A percentile compares a stretch with the other conserved stretches of the same genome.
phyloP scores from a whole-genome alignment of 2,329 filamentous ascomycete genomes.

The Cytospora paraplurivora region DNA sequence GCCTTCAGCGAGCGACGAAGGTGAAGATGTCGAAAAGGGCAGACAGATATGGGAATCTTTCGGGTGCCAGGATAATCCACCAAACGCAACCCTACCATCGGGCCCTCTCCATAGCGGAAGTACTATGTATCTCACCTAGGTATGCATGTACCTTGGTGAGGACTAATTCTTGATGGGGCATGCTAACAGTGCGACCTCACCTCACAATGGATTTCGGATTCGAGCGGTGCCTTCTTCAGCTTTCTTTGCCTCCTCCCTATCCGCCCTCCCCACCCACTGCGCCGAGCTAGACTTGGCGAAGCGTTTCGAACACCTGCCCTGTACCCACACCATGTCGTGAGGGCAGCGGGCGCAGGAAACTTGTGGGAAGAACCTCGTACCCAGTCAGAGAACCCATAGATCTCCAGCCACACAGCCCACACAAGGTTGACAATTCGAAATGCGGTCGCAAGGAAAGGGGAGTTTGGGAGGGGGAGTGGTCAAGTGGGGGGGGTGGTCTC shows the following conservation, averaged over 20 bases:
- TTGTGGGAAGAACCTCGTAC: slow-evolving; percentile 3
- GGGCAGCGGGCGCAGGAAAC: slow-evolving; percentile 14
- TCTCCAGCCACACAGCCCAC: slow-evolving; percentile 17
- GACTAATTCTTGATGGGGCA: slow-evolving; percentile 13
- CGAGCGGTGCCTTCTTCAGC: slow-evolving; percentile 5
- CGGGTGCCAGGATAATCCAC: slow-evolving; percentile 25
- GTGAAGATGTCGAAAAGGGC: slow-evolving; percentile 25
- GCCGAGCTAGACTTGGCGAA: slow-evolving; percentile 25
- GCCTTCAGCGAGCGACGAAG: slow-evolving; percentile 25
- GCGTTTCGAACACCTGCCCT: slow-evolving; percentile 15
- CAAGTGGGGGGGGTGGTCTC: too few relatives aligned
- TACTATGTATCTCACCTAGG: too few relatives aligned
- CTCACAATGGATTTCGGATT: slow-evolving; percentile 18
- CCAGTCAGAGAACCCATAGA: slow-evolving; percentile 17
- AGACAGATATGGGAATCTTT: slow-evolving; percentile 26
- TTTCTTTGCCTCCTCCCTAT: slow-evolving; percentile 13
- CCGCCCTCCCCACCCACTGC: slow-evolving; percentile 20
- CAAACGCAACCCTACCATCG: slow-evolving; percentile 26
- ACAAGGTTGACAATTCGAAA: slow-evolving; percentile 1
- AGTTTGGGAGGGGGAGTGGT: not conserved
- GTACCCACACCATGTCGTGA: slow-evolving; percentile 14
- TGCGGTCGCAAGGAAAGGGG: slow-evolving; percentile 13
- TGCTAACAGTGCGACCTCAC: slow-evolving; percentile 26
- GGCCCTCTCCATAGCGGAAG: slow-evolving; percentile 19
- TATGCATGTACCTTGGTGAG: not conserved